Base-by-base conservation (phyloP, 2,329 filamentous ascomycete species). In the Ophiostoma fasciatum region DNA sequence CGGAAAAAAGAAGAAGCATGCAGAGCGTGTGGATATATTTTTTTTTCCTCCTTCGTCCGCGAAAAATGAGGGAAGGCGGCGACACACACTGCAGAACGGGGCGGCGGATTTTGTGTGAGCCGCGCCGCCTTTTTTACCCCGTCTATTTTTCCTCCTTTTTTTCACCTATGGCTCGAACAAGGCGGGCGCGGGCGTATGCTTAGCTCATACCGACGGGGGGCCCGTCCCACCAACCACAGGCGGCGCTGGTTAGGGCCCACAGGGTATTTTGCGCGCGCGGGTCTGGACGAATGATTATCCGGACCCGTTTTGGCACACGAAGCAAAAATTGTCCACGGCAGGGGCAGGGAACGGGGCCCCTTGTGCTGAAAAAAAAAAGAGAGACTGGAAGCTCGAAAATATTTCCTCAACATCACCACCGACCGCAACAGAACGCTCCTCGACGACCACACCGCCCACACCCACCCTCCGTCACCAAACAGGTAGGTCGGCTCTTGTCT, bases 171-270 rank as follows among this genome's bases (percentile, higher is more conserved):
- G n/a, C n/a, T n/a, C n/a, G n/a, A n/a, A n/a, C n/a, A n/a, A n/a
- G n/a, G n/a, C n/a, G n/a, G n/a, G n/a, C n/a, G n/a, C n/a, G n/a
- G n/a, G n/a, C n/a, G n/a, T n/a, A n/a, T n/a, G 31, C 35, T 40
- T 40, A 40, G 14, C 30, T 36, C 33, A 40, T 26, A 13, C 17
- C 15, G 23, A 23, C 18, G 7, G 17, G 7, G 19, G n/a, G 10
- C 34, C 37, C 36, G 37, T 19, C 26, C 18, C 25, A 39, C 21
- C 32, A 14, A 14, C 20, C 33, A 33, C 5, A 19, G 15, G 28
- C 6, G 13, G 18, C 22, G 30, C 39, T 26, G 30, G 32, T 45
- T 45, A 45, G 44, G 44, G 44, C 25, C 44, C 44, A 45, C 42
- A 28, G 6, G 5, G 6, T n/a, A 20, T 27, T 31, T 40, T 40